Conservation (phyloP, 139 green algal species). For the Chlorella sp. region DNA sequence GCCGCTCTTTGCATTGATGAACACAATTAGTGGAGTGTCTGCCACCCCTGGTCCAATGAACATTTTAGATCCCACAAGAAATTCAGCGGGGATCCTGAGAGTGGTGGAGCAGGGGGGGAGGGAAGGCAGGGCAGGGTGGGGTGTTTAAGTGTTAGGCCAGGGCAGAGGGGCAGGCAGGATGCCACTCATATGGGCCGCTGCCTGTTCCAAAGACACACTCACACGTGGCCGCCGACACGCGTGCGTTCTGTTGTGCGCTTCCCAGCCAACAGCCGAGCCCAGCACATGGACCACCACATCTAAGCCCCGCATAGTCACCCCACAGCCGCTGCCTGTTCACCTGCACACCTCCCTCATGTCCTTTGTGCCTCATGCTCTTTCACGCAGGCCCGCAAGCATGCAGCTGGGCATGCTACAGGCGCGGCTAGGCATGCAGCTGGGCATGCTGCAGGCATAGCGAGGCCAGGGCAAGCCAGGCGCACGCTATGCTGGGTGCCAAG, state of each 20-base stretch:
- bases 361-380: too few relatives aligned
- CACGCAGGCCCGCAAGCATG: too few relatives aligned
- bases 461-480: too few relatives aligned
- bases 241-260: too few relatives aligned
- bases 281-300: too few relatives aligned
- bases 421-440: too few relatives aligned
- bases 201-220: neutral
- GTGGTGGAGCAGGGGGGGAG: neutral
- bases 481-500: neutral
- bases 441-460: neutral
- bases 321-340: too few relatives aligned
- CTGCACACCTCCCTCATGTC: too few relatives aligned
- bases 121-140: neutral
- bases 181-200: too few relatives aligned
- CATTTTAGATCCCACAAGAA: constrained; percentile 50
- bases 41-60: constrained; percentile 38
- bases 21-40: constrained; percentile 80
- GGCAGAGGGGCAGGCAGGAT: neutral
- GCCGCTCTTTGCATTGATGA: constrained; percentile 86
- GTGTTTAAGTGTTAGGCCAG: neutral
- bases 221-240: too few relatives aligned
- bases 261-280: neutral
- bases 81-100: constrained; percentile 55
- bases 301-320: too few relatives aligned
- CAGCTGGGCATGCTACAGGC: too few relatives aligned